Percentiles rank a stretch among this genome's conserved stretches.
Evolutionary conservation across 2,329 filamentous ascomycete species (phyloP).

Genomic region (Sclerotinia borealis): DNA sequence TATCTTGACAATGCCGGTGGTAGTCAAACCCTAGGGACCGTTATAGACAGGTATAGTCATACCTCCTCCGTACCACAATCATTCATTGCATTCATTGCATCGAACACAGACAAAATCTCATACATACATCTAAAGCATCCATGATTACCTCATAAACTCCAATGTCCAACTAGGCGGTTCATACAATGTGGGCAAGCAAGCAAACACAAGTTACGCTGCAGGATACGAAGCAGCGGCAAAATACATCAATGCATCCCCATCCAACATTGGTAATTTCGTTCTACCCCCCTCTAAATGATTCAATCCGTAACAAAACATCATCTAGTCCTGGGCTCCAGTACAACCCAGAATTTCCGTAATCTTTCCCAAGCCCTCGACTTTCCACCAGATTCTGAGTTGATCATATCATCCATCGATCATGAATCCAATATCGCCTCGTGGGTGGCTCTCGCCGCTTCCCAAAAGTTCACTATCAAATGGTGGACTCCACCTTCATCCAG

Average conservation of each 20-base stretch:
- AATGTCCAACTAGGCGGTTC: slow-evolving; percentile 74
- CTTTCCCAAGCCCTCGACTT: slow-evolving; percentile 52
- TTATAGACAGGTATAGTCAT: slow-evolving; percentile 53
- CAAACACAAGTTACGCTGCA: slow-evolving; percentile 52
- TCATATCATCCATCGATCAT: slow-evolving; percentile 68
- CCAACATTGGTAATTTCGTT: slow-evolving; percentile 52
- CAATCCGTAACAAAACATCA: background rate
- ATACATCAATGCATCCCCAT: slow-evolving; percentile 61
- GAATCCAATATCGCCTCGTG: slow-evolving; percentile 73
- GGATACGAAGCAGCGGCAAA: slow-evolving; percentile 60
- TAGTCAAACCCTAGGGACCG: slow-evolving; percentile 61
- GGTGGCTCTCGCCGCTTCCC: slow-evolving; percentile 59
- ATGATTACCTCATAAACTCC: slow-evolving; percentile 57
- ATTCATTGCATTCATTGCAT: background rate
- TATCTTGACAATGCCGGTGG: slow-evolving; percentile 77
- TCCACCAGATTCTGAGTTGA: slow-evolving; percentile 54
- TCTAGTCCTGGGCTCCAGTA: slow-evolving; percentile 64
- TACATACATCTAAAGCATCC: slow-evolving; percentile 42
- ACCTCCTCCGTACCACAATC: background rate
- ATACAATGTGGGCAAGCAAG: slow-evolving; percentile 54
- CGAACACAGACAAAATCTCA: slow-evolving; percentile 6
- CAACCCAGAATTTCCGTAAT: slow-evolving; percentile 72
- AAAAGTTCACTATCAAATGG: slow-evolving; percentile 61
- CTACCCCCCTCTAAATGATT: background rate
- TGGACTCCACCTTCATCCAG: slow-evolving; percentile 49